Conservation (phyloP, 2,329 filamentous ascomycete species). For the Aspergillus eucalypticola region DNA sequence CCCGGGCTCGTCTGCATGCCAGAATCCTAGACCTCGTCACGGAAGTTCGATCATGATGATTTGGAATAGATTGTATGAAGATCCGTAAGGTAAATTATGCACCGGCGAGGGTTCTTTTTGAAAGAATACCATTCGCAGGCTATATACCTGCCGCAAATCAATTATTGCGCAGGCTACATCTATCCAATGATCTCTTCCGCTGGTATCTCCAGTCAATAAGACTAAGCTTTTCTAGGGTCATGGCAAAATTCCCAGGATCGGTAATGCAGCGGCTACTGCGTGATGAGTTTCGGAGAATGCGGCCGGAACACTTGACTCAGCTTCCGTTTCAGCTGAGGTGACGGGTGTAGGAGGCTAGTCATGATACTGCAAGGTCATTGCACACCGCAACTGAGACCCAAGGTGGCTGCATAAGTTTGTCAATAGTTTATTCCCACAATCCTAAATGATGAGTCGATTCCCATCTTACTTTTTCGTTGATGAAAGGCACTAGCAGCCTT, state of each 20-base stretch:
- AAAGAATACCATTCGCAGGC: background rate
- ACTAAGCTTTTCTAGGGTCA: background rate
- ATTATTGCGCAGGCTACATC: background rate
- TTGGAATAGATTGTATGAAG: too few relatives aligned
- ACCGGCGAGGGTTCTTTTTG: too few relatives aligned
- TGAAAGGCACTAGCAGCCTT: too few relatives aligned
- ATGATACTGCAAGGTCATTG: background rate
- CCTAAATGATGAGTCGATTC: background rate
- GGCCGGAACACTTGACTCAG: background rate
- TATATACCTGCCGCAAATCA: too few relatives aligned
- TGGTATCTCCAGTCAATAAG: too few relatives aligned
- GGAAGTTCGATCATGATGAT: too few relatives aligned
- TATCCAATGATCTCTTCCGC: background rate
- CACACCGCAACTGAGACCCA: background rate
- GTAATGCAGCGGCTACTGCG: background rate
- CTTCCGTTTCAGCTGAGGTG: background rate
- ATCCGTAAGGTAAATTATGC: too few relatives aligned
- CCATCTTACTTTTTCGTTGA: background rate
- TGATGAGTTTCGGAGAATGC: background rate
- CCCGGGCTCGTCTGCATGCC: background rate
- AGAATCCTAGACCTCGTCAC: too few relatives aligned
- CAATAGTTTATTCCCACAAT: background rate
- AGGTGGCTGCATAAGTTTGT: background rate
- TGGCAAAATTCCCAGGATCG: background rate
- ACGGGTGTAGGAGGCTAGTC: background rate